These are phyloP conservation scores for Achlya hypogyna DNA, from an alignment of 352 stramenopile genomes.

Conservation along the genomic window DNA sequence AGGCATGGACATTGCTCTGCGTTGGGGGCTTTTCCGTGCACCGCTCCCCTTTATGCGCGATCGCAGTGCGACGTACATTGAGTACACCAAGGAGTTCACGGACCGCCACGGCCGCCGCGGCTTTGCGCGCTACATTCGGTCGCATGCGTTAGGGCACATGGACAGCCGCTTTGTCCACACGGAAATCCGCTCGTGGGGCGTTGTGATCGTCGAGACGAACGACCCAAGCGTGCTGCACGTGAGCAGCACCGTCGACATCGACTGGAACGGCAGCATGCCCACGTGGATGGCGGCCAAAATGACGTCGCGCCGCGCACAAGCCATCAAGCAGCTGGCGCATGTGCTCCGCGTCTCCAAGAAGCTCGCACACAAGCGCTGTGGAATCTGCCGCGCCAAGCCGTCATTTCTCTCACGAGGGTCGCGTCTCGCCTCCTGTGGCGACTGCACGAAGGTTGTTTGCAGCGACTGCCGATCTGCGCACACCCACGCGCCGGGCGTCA, in stretches of 20 bases:
- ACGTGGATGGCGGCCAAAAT: background rate
- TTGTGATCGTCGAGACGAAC: constrained; percentile 1
- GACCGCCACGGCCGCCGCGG: background rate
- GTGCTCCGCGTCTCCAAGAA: background rate
- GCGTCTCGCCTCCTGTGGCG: background rate
- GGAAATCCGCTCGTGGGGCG: constrained; percentile 9
- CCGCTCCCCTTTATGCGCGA: background rate
- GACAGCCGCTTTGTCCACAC: background rate
- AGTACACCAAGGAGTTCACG: constrained; percentile 7
- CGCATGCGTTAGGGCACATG: background rate
- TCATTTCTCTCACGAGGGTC: background rate
- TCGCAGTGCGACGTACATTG: background rate
- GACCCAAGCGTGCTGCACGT: background rate
- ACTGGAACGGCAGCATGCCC: constrained; percentile 16
- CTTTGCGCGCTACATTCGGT: background rate
- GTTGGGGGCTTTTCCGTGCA: background rate
- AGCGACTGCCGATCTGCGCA: background rate
- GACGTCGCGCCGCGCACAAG: background rate
- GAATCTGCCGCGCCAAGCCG: background rate
- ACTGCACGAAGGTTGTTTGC: background rate
- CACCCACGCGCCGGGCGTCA: background rate
- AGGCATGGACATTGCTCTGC: background rate
- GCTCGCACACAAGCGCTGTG: background rate
- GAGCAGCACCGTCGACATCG: constrained; percentile 8
- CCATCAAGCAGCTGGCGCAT: background rate